Conservation (phyloP, 768 basidiomycete species). For the Boletus rubroflammeus region DNA sequence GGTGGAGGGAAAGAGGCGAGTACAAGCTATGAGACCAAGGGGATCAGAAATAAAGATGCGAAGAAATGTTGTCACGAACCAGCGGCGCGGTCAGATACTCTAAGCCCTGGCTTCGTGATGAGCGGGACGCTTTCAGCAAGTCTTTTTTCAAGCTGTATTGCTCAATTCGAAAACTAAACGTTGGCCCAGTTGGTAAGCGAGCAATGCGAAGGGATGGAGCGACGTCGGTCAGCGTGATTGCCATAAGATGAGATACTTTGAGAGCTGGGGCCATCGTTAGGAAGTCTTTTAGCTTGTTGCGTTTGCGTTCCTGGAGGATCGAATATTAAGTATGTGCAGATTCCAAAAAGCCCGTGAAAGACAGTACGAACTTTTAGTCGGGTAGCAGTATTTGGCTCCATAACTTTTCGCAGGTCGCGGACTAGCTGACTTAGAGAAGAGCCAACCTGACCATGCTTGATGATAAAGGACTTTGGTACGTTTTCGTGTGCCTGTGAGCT, state of each 20-base stretch:
- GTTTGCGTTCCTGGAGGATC: conserved; percentile 70
- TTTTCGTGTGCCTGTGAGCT: conserved; percentile 33
- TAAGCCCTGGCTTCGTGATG: conserved; percentile 72
- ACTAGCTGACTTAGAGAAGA: conserved; percentile 84
- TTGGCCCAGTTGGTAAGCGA: conserved; percentile 86
- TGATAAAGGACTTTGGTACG: conserved; percentile 89
- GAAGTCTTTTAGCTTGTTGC: conserved; percentile 92
- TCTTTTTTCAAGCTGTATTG: conserved; percentile 91
- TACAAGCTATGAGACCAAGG: conserved; percentile 54
- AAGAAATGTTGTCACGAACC: conserved; percentile 43
- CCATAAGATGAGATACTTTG: conserved; percentile 88
- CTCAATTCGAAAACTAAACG: conserved; percentile 89
- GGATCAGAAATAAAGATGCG: background rate
- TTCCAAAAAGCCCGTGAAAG: background rate
- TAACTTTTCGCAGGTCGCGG: conserved; percentile 87
- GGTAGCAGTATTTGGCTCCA: conserved; percentile 97
- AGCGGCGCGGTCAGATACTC: conserved; percentile 92
- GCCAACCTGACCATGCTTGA: conserved; percentile 94
- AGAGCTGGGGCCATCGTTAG: conserved; percentile 87
- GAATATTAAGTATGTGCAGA: conserved; percentile 10
- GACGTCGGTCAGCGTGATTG: conserved; percentile 83
- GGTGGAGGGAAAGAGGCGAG: conserved; percentile 82
- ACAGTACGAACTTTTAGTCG: conserved; percentile 66
- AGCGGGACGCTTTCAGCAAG: conserved; percentile 59
- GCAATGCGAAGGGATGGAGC: conserved; percentile 86